Evolutionary conservation across 106 monocot genomes (phyloP).

Genomic region (Platanthera zijinensis): DNA sequence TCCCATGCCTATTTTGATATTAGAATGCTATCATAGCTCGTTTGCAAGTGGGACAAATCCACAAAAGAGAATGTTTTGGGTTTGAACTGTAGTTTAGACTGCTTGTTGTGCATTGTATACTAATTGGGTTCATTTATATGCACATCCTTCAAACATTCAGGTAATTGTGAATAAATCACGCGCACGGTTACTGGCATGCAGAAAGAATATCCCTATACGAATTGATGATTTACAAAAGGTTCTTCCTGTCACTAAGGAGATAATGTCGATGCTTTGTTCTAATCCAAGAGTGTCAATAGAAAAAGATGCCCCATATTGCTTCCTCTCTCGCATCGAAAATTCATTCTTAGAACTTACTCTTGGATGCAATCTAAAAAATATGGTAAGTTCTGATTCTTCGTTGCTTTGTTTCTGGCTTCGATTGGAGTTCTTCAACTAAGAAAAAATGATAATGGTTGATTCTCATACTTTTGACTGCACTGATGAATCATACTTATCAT

Average conservation of each 20-base stretch:
- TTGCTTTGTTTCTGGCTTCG: background rate
- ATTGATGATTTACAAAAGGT: conserved; percentile 73
- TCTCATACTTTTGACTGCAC: background rate
- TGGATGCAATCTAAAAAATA: conserved; percentile 71
- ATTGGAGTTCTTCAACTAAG: background rate
- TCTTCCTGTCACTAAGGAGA: conserved; percentile 53
- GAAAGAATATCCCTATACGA: conserved; percentile 51
- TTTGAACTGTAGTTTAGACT: background rate
- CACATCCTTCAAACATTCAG: conserved; percentile 22
- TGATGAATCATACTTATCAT: background rate
- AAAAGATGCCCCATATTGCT: conserved; percentile 78
- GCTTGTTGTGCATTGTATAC: background rate
- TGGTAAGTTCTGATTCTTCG: conserved; percentile 34
- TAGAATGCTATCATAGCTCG: no score
- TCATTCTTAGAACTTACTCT: conserved; percentile 70
- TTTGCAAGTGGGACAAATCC: no score
- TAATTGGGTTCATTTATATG: background rate
- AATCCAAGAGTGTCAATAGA: conserved; percentile 53
- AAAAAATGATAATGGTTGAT: background rate
- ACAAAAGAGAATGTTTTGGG: background rate
- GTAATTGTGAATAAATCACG: conserved; percentile 88
- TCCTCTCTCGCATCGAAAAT: conserved; percentile 67
- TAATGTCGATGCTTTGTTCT: conserved; percentile 46
- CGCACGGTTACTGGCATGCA: conserved; percentile 57
- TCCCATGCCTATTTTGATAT: no score